Base-by-base conservation (phyloP, 208 protist species). In the Porcisia hertigi region DNA sequence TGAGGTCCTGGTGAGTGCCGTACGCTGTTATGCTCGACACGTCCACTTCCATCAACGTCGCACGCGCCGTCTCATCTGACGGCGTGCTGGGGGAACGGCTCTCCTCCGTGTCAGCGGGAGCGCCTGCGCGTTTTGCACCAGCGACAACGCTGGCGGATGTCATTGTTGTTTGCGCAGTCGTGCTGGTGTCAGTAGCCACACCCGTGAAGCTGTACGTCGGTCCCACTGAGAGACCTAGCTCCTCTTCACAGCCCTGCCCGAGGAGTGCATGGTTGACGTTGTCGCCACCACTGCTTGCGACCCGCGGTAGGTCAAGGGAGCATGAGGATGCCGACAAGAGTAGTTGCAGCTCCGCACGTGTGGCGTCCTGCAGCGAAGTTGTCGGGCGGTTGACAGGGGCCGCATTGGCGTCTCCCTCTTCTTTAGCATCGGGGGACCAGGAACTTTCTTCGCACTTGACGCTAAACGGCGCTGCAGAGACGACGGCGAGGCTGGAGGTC, bases 1-100 rank as follows among this genome's bases (percentile, higher is more conserved):
- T 83, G 41, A 93, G 76, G 39, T 93, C 86, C 73, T 93, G 89
- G 11, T 88, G 86, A 23, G 83, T 84, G 70, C 89, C 89, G 84
- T 87, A 91, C 8, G 78, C 84, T 7, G 72, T 86, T 8, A 93
- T 67, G 76, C 83, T 74, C 5, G 83, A 84, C 49, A 89, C 65
- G 77, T 93, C 89, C 12, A 87, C 77, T 5, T 84, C 77, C 58
- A 90, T 84, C 11, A 93, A 71, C 8, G 89, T 91, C 12, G 52
- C 60, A 2, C 79, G 83, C 30, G 2, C 45, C 66, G 73, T 36
- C 75, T 77, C 74, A 14, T 23, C 36, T 34, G 49, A 5, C 41
- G 49, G 49, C 47, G 41, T 55, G 65, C 45, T 30, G 47, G 9
- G 4, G 16, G 45, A 2, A 14, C 65, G 41, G 2, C 45, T 54